Evolutionary conservation across 2,329 filamentous ascomycete genomes (phyloP).

Genomic region (Xylogone sp.): DNA sequence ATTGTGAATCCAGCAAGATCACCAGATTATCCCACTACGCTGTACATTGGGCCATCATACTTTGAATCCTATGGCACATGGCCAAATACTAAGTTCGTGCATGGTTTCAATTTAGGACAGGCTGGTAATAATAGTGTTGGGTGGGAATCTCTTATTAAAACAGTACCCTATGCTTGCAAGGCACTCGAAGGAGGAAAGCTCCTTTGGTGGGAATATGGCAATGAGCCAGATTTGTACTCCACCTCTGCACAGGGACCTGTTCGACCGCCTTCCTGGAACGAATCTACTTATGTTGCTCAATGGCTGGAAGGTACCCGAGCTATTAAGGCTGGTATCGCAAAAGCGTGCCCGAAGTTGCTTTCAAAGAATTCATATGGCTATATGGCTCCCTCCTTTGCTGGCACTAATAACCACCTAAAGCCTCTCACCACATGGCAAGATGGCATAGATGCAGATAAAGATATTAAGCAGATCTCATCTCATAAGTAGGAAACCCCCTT

Average conservation of each 20-base stretch:
- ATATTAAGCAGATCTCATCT: conserved; percentile 51
- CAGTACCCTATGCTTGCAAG: conserved; percentile 53
- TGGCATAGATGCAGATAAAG: conserved; percentile 45
- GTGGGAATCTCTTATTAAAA: conserved; percentile 48
- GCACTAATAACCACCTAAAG: conserved; percentile 46
- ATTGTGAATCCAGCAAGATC: conserved; percentile 46
- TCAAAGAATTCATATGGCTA: conserved; percentile 41
- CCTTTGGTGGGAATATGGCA: conserved; percentile 59
- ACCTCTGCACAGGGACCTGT: conserved; percentile 47
- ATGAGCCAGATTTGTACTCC: conserved; percentile 59
- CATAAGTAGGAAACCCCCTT: conserved; percentile 47
- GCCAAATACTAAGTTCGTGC: conserved; percentile 50
- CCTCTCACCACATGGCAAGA: conserved; percentile 46
- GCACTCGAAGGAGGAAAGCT: conserved; percentile 47
- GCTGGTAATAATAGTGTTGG: conserved; percentile 46
- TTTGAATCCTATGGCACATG: conserved; percentile 61
- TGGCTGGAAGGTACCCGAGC: conserved; percentile 52
- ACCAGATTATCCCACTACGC: conserved; percentile 55
- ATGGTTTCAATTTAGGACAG: conserved; percentile 58
- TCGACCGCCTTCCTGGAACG: conserved; percentile 49
- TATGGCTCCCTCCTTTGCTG: conserved; percentile 56
- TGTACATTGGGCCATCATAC: conserved; percentile 56
- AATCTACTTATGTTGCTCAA: conserved; percentile 50
- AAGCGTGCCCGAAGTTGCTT: conserved; percentile 47
- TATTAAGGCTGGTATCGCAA: conserved; percentile 41